Evolutionary conservation across 139 green algal genomes (phyloP), one percentile per base, ranked within the genome.

Genomic region (Volvox africanus): DNA sequence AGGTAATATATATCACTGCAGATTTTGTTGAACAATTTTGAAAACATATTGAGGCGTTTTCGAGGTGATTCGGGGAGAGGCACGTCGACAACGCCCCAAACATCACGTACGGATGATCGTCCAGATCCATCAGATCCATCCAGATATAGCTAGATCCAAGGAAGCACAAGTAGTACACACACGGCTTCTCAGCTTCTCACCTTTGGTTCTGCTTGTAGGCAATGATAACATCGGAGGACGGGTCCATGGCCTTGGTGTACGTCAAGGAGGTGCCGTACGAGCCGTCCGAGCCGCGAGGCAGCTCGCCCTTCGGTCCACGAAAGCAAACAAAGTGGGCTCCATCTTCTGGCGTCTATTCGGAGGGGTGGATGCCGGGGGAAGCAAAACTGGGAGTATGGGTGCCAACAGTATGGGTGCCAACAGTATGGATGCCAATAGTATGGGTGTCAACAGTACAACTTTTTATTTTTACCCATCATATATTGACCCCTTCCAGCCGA

Each of bases 181-280:
- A 75, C 22, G 22, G 6, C 24, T 75, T 12, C 3, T 75, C 9
- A 44, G 26, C 21, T 30, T n/a, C 85, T 0, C 30, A 91, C 87
- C 87, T 88, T 33, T 86, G 84, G 73, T 98, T 98, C 89, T 98
- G 96, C 93, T 97, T 95, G 93, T 96, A 98, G 5, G 95, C 96
- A 1, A 99, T 76, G 44, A 98, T 86, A 44, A 98, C 95, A 92
- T 98, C 97, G 11, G 93, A 93, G 1, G 92, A 88, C 35, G 94
- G 93, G 90, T 99, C 96, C 92, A 98, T 94, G 33, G 97, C 97
- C 76, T 94, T 93, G 76, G 19, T 1, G 62, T 85, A 92, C 26
- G 67, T 94, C 24, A 98, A 73, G 1, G 73, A 92, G 32, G 96
- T 98, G 36, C 96, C 97, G 92, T 98, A 98, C 30, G 91, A 94